Base-by-base conservation (phyloP, 768 basidiomycete species). In the Hypholoma fasciculare region DNA sequence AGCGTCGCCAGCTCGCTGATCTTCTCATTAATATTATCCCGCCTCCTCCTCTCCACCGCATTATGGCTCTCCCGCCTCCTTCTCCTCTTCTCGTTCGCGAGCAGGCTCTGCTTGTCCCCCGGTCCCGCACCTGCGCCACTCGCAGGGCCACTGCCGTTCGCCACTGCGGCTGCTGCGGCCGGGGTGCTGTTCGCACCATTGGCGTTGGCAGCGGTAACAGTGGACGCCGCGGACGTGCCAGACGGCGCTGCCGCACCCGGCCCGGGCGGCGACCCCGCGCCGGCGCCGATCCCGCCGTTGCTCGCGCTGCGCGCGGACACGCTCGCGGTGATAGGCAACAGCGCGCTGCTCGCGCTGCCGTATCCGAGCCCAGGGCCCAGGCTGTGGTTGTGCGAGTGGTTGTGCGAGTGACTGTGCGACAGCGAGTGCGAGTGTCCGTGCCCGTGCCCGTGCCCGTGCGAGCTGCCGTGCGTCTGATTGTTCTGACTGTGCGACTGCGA, bases 21-120 rank as follows among this genome's bases (percentile, higher is more conserved):
- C 72, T 94, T 92, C 75, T 97, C 94, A 72, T 97, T 97, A 71
- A 97, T 97, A 70, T 95, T 96, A 68, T 97, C 94, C 49, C 94
- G 72, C 59, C 94, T 67, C 26, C 94, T 74, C 16, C 94, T 78
- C 76, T 97, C 94, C 62, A 97, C 94, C 2, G 93, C 93, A 64
- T 97, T 97, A 69, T 97, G 94, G 7, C 86, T 88, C 72, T 96
- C 94, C 58, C 94, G 74, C 49, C 94, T 74, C 37, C 92, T 76
- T 2, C 92, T 75, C 2, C 94, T 76, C 70, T 96, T 96, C 74
- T 96, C 94, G 61, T 83, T 84, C n/a, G 88, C 87, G 8, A 90
- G 71, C 16, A 82, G 63, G 6, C 83, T 81, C 62, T 85, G 82
- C 46, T 86, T 86, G 49, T 77, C 81, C 34, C 53, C 57, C 23